Evolutionary conservation across 73 alveolate genomes (phyloP).

Genomic region (Durusdinium trenchii): DNA sequence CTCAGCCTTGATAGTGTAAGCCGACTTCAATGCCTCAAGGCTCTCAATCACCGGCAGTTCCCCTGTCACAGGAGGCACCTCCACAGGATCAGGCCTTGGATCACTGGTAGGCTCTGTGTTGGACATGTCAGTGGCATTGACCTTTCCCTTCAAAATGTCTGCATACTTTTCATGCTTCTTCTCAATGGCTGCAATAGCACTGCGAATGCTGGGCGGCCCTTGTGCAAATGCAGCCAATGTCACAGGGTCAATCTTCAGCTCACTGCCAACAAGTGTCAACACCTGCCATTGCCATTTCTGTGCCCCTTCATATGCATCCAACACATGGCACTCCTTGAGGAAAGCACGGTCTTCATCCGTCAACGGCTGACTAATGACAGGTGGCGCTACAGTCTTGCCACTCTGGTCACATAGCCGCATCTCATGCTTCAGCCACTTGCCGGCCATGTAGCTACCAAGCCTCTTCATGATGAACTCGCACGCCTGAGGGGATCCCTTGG

Average conservation of each 20-base stretch:
- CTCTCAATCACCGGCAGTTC: not conserved
- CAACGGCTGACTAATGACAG: not conserved
- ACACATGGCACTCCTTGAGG: not conserved
- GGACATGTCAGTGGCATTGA: not conserved
- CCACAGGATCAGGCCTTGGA: not conserved
- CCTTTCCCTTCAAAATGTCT: not conserved
- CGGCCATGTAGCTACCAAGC: not conserved
- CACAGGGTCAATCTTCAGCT: not conserved
- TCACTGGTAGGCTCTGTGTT: not conserved
- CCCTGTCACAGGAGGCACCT: not conserved
- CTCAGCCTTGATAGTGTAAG: not conserved
- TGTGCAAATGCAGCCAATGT: not conserved
- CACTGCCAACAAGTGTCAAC: not conserved
- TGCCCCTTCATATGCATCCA: not conserved
- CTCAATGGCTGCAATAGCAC: not conserved
- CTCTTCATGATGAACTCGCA: not conserved
- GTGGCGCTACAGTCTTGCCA: not conserved
- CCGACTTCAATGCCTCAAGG: not conserved
- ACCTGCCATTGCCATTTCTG: constrained; percentile 26
- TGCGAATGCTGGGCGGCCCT: not conserved
- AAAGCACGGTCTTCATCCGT: not conserved
- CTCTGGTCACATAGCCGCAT: not conserved
- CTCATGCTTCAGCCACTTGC: not conserved
- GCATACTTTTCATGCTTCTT: not conserved
- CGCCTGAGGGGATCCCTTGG: not conserved